Evolutionary conservation across 495 filamentous ascomycete species (phyloP).

Genomic region (Aspergillus leporis): DNA sequence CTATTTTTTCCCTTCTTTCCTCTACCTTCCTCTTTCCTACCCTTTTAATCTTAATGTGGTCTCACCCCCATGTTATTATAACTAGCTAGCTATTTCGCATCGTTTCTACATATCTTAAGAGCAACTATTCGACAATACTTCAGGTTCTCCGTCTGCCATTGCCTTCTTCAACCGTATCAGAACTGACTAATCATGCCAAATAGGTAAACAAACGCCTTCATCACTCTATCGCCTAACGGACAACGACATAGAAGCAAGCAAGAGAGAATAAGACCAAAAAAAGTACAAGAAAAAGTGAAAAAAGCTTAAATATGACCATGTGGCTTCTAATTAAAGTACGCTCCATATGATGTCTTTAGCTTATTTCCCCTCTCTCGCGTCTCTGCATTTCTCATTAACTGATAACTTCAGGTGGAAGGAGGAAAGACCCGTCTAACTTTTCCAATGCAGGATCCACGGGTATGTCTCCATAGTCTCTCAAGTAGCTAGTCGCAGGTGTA

Average conservation of each 20-base stretch:
- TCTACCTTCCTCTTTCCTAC: background rate
- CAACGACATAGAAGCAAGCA: background rate
- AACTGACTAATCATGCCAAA: background rate
- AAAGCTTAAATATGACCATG: background rate
- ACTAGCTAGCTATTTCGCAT: no score
- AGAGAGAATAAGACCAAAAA: background rate
- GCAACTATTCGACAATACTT: background rate
- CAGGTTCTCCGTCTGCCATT: background rate
- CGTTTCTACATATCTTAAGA: background rate
- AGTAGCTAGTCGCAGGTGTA: slow-evolving; percentile 24
- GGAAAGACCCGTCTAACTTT: slow-evolving; percentile 16
- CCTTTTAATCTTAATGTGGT: no score
- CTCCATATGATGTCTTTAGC: background rate
- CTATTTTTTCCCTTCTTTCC: background rate
- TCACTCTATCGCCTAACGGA: background rate
- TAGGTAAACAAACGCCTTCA: background rate
- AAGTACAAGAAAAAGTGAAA: background rate
- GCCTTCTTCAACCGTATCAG: background rate
- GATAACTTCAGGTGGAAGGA: slow-evolving; percentile 9
- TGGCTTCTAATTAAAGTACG: background rate
- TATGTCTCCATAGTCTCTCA: slow-evolving; percentile 33
- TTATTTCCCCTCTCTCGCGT: background rate
- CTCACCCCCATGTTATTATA: no score
- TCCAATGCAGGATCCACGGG: slow-evolving; percentile 54
- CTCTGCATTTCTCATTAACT: background rate